These are phyloP conservation scores for Blastocystis sp. DNA, from an alignment of 352 stramenopile species.

Conservation along the genomic window DNA sequence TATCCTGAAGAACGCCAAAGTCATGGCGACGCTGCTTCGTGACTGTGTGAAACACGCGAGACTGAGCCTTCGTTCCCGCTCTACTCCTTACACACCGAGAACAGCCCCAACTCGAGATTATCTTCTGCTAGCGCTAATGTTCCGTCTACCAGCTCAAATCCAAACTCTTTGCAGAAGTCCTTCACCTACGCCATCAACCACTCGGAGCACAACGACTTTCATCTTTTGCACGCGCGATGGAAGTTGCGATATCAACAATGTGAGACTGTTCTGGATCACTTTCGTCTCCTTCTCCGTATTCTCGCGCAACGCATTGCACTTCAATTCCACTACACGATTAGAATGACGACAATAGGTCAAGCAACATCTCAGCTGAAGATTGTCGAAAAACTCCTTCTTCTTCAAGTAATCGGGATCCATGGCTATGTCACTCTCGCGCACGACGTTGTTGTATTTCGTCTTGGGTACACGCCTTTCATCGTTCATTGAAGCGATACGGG, in stretches of 20 bases:
- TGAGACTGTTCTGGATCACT: conserved; percentile 15
- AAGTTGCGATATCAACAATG: conserved; percentile 54
- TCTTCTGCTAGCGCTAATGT: conserved; percentile 43
- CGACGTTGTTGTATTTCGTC: not conserved
- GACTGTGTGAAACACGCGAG: conserved; percentile 37
- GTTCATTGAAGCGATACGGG: not conserved
- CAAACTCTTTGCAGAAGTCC: conserved; percentile 66
- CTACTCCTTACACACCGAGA: not conserved
- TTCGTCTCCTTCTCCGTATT: conserved; percentile 51
- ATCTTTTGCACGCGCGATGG: conserved; percentile 53
- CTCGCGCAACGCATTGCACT: conserved; percentile 37
- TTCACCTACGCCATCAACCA: not conserved
- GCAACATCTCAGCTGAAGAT: conserved; percentile 30
- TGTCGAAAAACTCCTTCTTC: conserved; percentile 70
- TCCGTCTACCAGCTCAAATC: conserved; percentile 48
- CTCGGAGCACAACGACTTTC: not conserved
- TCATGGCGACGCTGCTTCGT: conserved; percentile 1
- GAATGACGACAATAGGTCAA: not conserved
- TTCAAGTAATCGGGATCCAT: conserved; percentile 60
- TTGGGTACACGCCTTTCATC: not conserved
- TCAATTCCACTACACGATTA: conserved; percentile 44
- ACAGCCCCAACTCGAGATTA: not conserved
- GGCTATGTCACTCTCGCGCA: conserved; percentile 20
- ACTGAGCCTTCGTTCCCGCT: not conserved
- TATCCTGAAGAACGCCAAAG: not conserved